These are phyloP conservation scores for Capsicum baccatum DNA, from an alignment of 257 asterid genomes.

Conservation along the genomic window DNA sequence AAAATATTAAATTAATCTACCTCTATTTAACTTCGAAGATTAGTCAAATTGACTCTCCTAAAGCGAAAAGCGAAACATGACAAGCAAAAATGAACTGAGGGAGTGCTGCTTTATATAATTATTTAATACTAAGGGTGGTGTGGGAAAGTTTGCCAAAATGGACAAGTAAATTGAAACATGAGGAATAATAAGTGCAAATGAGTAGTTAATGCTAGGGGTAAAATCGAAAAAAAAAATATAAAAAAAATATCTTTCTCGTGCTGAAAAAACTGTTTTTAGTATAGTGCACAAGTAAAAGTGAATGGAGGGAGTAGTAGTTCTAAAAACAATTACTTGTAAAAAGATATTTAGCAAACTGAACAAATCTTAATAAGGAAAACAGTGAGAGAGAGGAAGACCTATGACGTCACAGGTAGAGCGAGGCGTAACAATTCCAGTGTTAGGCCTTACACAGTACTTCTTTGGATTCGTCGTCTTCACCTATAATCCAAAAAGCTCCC, in stretches of 20 bases:
- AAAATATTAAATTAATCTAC: no score
- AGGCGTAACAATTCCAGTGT: slow-evolving; percentile 91
- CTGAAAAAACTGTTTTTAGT: no score
- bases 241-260: no score
- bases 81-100: no score
- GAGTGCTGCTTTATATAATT: no score
- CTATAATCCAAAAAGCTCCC: slow-evolving; percentile 42
- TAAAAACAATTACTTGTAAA: background rate
- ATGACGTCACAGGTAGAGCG: slow-evolving; percentile 73
- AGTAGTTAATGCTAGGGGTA: background rate
- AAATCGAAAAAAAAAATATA: background rate
- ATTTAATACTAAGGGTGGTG: no score
- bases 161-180: no score
- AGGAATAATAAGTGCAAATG: background rate
- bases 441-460: slow-evolving; percentile 97
- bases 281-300: background rate
- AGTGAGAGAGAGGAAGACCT: slow-evolving; percentile 49
- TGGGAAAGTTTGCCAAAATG: no score
- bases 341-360: background rate
- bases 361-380: background rate
- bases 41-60: no score
- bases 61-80: no score
- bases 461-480: slow-evolving; percentile 99
- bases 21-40: no score
- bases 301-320: no score